Evolutionary conservation across 2,329 filamentous ascomycete species (phyloP).

Genomic region (Colletotrichum acutatum): DNA sequence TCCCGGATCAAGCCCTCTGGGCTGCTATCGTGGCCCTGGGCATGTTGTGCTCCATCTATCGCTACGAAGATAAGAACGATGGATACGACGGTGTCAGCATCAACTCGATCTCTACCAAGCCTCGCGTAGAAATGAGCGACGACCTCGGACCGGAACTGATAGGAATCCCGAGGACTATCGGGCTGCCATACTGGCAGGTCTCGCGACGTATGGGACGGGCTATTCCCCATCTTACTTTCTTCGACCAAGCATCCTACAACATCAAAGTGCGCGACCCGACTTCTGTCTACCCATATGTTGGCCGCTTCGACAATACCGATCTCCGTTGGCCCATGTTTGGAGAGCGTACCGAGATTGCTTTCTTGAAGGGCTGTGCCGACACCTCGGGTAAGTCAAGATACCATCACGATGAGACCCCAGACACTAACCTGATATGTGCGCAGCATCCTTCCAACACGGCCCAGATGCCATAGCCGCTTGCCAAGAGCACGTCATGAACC

Average conservation of each 20-base stretch:
- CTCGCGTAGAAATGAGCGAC: slow-evolving; percentile 58
- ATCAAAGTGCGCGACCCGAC: slow-evolving; percentile 60
- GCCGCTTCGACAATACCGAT: slow-evolving; percentile 63
- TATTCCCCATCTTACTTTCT: slow-evolving; percentile 63
- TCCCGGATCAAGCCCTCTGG: slow-evolving; percentile 64
- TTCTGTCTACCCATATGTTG: slow-evolving; percentile 61
- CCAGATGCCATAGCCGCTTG: slow-evolving; percentile 63
- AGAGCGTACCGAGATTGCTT: slow-evolving; percentile 61
- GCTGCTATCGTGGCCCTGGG: slow-evolving; percentile 62
- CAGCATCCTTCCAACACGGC: slow-evolving; percentile 61
- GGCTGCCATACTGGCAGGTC: slow-evolving; percentile 61
- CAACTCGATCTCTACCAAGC: slow-evolving; percentile 45
- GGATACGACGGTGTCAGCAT: slow-evolving; percentile 60
- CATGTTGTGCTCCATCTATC: slow-evolving; percentile 64
- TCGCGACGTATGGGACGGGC: slow-evolving; percentile 63
- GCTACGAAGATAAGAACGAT: slow-evolving; percentile 63
- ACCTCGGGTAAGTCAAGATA: slow-evolving; percentile 48
- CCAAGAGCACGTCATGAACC: slow-evolving; percentile 65
- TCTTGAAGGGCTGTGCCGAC: slow-evolving; percentile 61
- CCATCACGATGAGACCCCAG: background rate
- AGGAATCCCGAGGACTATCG: slow-evolving; percentile 60
- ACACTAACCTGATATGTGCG: background rate
- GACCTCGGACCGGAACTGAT: slow-evolving; percentile 61
- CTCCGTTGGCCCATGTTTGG: slow-evolving; percentile 66
- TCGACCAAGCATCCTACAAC: slow-evolving; percentile 65